Evolutionary conservation across 2,329 filamentous ascomycete species (phyloP).

Genomic region (Penicillium occitanis): DNA sequence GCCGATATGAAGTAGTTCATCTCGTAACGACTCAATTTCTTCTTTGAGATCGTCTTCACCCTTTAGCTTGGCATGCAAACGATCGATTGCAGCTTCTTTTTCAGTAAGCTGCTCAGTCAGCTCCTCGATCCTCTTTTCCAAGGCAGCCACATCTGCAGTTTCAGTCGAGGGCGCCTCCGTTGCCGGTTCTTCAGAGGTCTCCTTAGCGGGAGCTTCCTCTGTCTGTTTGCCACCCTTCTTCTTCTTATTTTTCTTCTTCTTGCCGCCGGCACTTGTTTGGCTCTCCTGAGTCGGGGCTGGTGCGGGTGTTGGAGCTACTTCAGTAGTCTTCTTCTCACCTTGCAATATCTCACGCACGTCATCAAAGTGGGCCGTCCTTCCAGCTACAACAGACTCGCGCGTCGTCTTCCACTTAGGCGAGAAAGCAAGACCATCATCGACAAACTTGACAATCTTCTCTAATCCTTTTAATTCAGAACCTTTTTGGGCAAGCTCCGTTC

Average conservation of each 20-base stretch:
- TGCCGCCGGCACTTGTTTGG: conserved; percentile 26
- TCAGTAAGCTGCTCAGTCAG: conserved; percentile 43
- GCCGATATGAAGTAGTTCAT: conserved; percentile 75
- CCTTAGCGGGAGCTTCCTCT: conserved; percentile 36
- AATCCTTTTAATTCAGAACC: conserved; percentile 35
- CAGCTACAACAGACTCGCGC: conserved; percentile 35
- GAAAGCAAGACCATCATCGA: conserved; percentile 40
- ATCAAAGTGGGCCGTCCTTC: conserved; percentile 37
- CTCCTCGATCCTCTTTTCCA: conserved; percentile 39
- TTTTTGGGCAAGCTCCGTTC: conserved; percentile 44
- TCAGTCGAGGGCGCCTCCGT: conserved; percentile 27
- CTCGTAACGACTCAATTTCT: conserved; percentile 79
- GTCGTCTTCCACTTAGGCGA: conserved; percentile 38
- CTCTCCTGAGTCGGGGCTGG: conserved; percentile 24
- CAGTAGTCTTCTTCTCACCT: conserved; percentile 28
- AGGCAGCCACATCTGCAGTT: conserved; percentile 38
- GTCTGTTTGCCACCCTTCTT: conserved; percentile 66
- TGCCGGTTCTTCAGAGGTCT: conserved; percentile 20
- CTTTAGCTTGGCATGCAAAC: conserved; percentile 67
- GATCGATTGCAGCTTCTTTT: conserved; percentile 72
- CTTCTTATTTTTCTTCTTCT: conserved; percentile 85
- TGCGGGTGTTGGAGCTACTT: conserved; percentile 26
- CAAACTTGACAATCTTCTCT: conserved; percentile 40
- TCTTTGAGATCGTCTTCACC: conserved; percentile 77
- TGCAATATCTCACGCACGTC: conserved; percentile 35